A percentile compares a stretch with the other conserved stretches of the same genome.
phyloP scores from a whole-genome alignment of 2,329 filamentous ascomycete species.

The Mycogone perniciosa region DNA sequence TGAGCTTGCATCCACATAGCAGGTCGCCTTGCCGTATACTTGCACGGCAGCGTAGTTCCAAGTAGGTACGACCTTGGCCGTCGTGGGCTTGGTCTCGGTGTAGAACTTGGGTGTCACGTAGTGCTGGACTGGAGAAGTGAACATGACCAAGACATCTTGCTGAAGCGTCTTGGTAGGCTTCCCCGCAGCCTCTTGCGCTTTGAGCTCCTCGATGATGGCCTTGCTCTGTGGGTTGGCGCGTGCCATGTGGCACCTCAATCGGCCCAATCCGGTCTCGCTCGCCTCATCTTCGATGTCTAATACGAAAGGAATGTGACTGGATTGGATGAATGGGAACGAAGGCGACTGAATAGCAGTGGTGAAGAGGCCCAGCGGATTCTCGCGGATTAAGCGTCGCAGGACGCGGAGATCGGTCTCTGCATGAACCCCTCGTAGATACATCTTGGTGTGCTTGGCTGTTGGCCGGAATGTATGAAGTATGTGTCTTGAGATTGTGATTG shows the following conservation, averaged over 20 bases:
- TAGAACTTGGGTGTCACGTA: conserved; percentile 67
- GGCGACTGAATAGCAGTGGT: conserved; percentile 53
- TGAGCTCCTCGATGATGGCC: conserved; percentile 46
- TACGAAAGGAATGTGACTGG: conserved; percentile 55
- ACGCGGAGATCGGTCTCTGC: conserved; percentile 42
- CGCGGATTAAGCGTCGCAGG: conserved; percentile 50
- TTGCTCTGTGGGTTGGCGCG: conserved; percentile 58
- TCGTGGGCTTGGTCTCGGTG: conserved; percentile 55
- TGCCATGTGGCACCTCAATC: conserved; percentile 56
- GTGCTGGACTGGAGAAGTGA: conserved; percentile 52
- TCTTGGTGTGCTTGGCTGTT: conserved; percentile 21
- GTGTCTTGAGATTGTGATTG: too few species aligned
- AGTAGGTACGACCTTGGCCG: conserved; percentile 62
- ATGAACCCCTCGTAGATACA: conserved; percentile 53
- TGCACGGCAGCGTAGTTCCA: conserved; percentile 66
- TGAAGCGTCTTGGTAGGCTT: conserved; percentile 22
- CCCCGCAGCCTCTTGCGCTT: conserved; percentile 1
- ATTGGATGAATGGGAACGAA: conserved; percentile 45
- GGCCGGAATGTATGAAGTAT: too few species aligned
- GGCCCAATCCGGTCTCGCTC: conserved; percentile 33
- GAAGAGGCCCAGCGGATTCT: conserved; percentile 56
- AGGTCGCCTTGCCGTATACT: conserved; percentile 50
- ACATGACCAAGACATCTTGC: conserved; percentile 56
- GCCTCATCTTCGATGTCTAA: conserved; percentile 42
- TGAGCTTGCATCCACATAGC: conserved; percentile 46